Evolutionary conservation across 2,329 filamentous ascomycete species (phyloP).

Genomic region (Ophiostoma angusticollis): DNA sequence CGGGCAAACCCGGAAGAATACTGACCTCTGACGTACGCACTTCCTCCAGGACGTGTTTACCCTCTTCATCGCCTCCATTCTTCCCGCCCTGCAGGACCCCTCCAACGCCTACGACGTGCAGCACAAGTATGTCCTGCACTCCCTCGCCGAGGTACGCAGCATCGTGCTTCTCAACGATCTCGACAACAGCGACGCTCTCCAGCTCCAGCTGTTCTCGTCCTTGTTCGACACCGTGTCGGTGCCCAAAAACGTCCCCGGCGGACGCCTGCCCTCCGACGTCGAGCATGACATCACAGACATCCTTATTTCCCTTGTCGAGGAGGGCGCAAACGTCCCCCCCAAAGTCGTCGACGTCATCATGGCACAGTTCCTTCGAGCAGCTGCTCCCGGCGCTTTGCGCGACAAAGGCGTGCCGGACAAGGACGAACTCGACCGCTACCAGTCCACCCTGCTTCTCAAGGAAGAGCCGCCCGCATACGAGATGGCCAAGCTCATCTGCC

Average conservation of each 20-base stretch:
- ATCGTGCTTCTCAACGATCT: slow-evolving; percentile 85
- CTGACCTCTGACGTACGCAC: too few relatives aligned
- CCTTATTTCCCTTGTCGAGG: slow-evolving; percentile 75
- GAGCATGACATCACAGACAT: slow-evolving; percentile 85
- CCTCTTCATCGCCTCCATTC: slow-evolving; percentile 68
- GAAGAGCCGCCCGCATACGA: slow-evolving; percentile 87
- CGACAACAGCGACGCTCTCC: slow-evolving; percentile 64
- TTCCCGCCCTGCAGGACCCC: slow-evolving; percentile 76
- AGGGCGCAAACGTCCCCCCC: slow-evolving; percentile 62
- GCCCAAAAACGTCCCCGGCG: slow-evolving; percentile 60
- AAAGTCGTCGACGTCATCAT: slow-evolving; percentile 87
- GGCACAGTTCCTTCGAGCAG: slow-evolving; percentile 85
- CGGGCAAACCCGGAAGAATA: too few relatives aligned
- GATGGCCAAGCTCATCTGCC: slow-evolving; percentile 92
- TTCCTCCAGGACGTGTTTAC: slow-evolving; percentile 74
- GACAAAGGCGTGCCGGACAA: slow-evolving; percentile 36
- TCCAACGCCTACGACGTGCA: slow-evolving; percentile 84
- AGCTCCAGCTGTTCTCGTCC: slow-evolving; percentile 68
- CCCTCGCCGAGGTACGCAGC: slow-evolving; percentile 85
- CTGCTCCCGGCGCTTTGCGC: slow-evolving; percentile 52
- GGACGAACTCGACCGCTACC: slow-evolving; percentile 54
- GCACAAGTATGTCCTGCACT: slow-evolving; percentile 81
- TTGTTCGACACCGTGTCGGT: slow-evolving; percentile 89
- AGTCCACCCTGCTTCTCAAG: slow-evolving; percentile 73
- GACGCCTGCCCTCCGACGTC: slow-evolving; percentile 82